Evolutionary conservation across 1,284 basidiomycete genomes (phyloP).

Genomic region (Naganishia sp.): DNA sequence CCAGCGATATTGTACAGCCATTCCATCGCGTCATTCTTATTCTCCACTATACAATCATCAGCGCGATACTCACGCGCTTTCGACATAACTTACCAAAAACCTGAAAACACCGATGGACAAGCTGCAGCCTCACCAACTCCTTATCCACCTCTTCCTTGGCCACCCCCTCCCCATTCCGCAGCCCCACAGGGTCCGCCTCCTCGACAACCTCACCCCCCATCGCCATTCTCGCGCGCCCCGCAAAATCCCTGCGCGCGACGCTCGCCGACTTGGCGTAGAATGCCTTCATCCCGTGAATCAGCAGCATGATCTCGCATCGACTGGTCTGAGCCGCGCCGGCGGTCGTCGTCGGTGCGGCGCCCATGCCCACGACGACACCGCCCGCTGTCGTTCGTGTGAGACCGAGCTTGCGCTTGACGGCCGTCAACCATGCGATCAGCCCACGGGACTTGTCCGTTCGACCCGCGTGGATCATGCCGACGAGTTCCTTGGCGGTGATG

Average conservation of each 20-base stretch:
- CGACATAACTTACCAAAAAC: constrained; percentile 41
- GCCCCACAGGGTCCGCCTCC: background rate
- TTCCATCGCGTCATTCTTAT: constrained; percentile 50
- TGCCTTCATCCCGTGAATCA: constrained; percentile 50
- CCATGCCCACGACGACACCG: background rate
- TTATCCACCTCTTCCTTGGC: constrained; percentile 47
- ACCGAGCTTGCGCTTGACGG: constrained; percentile 38
- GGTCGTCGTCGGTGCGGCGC: constrained; percentile 8
- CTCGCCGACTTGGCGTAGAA: constrained; percentile 45
- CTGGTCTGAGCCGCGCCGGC: constrained; percentile 2
- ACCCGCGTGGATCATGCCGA: constrained; percentile 43
- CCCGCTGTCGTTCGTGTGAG: constrained; percentile 14
- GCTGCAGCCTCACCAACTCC: constrained; percentile 48
- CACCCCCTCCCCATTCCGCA: constrained; percentile 14
- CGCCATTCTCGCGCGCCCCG: constrained; percentile 38
- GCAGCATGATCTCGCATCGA: constrained; percentile 43
- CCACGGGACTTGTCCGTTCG: constrained; percentile 33
- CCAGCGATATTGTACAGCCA: constrained; percentile 52
- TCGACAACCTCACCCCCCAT: constrained; percentile 2
- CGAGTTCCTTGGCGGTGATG: constrained; percentile 45
- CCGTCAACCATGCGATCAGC: constrained; percentile 42
- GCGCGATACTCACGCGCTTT: too few relatives aligned
- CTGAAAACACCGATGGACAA: constrained; percentile 45
- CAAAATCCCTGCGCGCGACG: constrained; percentile 42
- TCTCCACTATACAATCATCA: constrained; percentile 45